Conservation (phyloP, 2,329 filamentous ascomycete species). For the Calonectria hawksworthii region DNA sequence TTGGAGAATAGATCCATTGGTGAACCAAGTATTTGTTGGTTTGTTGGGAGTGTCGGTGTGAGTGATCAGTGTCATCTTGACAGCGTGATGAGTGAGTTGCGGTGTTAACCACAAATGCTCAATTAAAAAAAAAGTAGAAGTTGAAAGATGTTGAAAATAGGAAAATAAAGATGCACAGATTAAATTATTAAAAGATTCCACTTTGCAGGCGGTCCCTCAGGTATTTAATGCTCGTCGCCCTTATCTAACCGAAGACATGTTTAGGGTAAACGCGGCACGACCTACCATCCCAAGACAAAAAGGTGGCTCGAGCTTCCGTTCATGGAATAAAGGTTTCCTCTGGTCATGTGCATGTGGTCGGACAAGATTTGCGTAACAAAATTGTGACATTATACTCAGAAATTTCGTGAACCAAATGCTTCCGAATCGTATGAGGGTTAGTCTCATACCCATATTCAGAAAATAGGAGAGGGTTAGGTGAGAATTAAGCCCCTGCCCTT, state of each 20-base stretch:
- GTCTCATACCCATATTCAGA: background rate
- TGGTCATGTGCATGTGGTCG: background rate
- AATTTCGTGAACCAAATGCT: background rate
- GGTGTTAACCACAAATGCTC: background rate
- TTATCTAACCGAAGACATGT: background rate
- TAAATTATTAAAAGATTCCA: background rate
- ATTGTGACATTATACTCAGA: background rate
- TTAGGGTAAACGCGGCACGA: background rate
- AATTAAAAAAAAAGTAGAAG: background rate
- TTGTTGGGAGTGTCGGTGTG: background rate
- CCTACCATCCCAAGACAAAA: slow-evolving; percentile 3
- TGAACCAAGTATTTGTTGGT: slow-evolving; percentile 16
- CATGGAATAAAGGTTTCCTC: background rate
- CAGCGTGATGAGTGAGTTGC: background rate
- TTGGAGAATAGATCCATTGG: slow-evolving; percentile 42
- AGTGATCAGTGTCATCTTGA: background rate
- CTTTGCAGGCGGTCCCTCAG: background rate
- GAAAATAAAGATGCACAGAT: background rate
- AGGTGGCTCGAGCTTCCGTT: background rate
- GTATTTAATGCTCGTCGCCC: background rate
- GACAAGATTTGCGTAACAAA: too few relatives aligned
- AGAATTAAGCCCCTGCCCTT: background rate
- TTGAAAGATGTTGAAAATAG: background rate
- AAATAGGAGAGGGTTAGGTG: too few relatives aligned
- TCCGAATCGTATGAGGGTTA: background rate